phyloP scores from a whole-genome alignment of 352 stramenopile species.

The Pythium dissotocum region DNA sequence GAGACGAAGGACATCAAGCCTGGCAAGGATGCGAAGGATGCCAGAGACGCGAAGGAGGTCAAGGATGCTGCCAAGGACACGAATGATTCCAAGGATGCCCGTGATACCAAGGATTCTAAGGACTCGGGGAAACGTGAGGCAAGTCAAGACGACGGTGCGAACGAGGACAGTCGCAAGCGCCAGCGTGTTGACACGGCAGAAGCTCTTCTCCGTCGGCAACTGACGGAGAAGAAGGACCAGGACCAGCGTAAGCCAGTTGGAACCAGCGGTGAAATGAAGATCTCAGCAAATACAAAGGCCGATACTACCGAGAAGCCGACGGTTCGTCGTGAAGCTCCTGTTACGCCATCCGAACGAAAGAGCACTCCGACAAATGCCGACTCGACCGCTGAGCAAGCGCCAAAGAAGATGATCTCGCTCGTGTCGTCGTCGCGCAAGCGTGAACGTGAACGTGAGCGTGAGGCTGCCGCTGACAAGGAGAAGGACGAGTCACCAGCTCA shows the following conservation, averaged over 20 bases:
- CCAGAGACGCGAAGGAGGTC: neutral
- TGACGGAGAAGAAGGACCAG: constrained; percentile 71
- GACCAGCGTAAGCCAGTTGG: constrained; percentile 20
- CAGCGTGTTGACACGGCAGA: constrained; percentile 64
- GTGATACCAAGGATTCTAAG: neutral
- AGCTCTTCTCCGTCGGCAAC: constrained; percentile 60
- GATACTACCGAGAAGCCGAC: constrained; percentile 10
- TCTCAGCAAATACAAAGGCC: neutral
- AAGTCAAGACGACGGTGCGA: constrained; percentile 24
- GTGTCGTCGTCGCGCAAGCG: constrained; percentile 72
- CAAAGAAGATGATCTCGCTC: constrained; percentile 78
- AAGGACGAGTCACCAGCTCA: constrained; percentile 9
- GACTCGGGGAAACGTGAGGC: constrained; percentile 23
- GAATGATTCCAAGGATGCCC: neutral
- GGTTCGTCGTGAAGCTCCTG: constrained; percentile 6
- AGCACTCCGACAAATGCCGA: constrained; percentile 23
- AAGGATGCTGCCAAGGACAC: neutral
- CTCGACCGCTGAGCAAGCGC: constrained; percentile 8
- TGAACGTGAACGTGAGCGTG: constrained; percentile 44
- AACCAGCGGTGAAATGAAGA: neutral
- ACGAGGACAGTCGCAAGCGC: constrained; percentile 45
- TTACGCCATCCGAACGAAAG: constrained; percentile 2
- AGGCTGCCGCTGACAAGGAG: neutral
- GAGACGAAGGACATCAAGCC: neutral
- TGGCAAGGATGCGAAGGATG: neutral